Conservation (phyloP, 768 basidiomycete genomes). For the Cubamyces lactineus region DNA sequence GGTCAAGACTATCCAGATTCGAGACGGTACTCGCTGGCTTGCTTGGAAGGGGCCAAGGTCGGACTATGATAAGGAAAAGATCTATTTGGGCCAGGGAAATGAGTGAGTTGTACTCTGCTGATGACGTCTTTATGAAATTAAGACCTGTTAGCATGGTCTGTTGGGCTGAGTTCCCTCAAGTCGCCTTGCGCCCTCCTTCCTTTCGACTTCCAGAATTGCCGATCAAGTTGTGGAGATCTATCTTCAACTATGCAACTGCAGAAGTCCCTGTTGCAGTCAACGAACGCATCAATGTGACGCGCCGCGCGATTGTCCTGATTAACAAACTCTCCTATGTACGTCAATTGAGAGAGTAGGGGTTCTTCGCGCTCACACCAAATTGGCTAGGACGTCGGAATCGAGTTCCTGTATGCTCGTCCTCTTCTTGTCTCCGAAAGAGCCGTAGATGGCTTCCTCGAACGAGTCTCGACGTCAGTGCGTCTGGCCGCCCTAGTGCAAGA, state of each 20-base stretch:
- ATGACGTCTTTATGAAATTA: not conserved
- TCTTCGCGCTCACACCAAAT: not conserved
- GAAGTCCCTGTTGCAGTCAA: no score
- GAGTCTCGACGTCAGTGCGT: not conserved
- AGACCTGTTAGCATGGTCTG: not conserved
- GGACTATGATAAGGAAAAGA: not conserved
- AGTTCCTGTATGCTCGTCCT: not conserved
- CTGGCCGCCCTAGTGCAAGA: not conserved
- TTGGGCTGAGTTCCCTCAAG: not conserved
- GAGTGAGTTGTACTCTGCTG: not conserved
- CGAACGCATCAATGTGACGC: not conserved
- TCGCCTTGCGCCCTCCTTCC: not conserved
- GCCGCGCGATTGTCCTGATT: not conserved
- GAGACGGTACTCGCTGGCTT: conserved; percentile 1
- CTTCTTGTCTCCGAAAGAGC: not conserved
- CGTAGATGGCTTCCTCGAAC: not conserved
- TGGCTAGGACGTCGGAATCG: not conserved
- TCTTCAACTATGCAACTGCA: not conserved
- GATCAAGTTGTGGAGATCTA: conserved; percentile 1
- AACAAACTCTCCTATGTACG: not conserved
- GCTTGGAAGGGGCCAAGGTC: not conserved
- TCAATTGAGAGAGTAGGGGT: not conserved
- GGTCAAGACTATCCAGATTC: conserved; percentile 1
- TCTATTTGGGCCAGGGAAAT: not conserved
- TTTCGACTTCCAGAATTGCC: not conserved